Conservation (phyloP, 768 basidiomycete genomes). For the Candolleomyces efflorescens region DNA sequence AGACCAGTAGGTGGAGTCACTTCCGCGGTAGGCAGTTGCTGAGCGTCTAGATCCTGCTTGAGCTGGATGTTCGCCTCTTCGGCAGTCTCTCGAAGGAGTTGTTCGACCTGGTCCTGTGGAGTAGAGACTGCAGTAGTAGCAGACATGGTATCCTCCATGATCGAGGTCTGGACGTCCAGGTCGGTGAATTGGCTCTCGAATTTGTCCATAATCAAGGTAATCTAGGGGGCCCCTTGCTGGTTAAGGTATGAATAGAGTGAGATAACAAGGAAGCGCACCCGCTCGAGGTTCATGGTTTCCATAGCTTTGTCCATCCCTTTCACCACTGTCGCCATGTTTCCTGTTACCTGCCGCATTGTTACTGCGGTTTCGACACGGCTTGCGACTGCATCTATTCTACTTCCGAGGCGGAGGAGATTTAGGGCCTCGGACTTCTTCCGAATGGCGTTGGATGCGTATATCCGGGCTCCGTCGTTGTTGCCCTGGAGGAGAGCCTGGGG, state of each 20-base stretch:
- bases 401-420: slow-evolving; percentile 85
- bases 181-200: slow-evolving; percentile 96
- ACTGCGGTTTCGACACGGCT: slow-evolving; percentile 97
- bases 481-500: slow-evolving; percentile 92
- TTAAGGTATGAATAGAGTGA: background rate
- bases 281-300: slow-evolving; percentile 98
- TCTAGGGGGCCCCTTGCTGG: slow-evolving; percentile 45
- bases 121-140: slow-evolving; percentile 89
- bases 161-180: slow-evolving; percentile 95
- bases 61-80: slow-evolving; percentile 97
- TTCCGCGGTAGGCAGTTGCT: slow-evolving; percentile 54
- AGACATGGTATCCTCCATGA: slow-evolving; percentile 97
- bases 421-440: slow-evolving; percentile 95
- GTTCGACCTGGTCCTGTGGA: slow-evolving; percentile 96
- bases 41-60: slow-evolving; percentile 80
- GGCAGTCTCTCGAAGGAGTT: slow-evolving; percentile 87
- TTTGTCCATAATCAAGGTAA: slow-evolving; percentile 98
- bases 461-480: slow-evolving; percentile 94
- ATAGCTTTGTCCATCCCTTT: slow-evolving; percentile 99
- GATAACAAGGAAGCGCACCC: slow-evolving; percentile 46
- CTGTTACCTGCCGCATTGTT: slow-evolving; percentile 95
- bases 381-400: slow-evolving; percentile 94
- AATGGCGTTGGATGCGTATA: slow-evolving; percentile 98
- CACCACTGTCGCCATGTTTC: slow-evolving; percentile 95
- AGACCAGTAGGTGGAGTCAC: slow-evolving; percentile 43